phyloP scores from a whole-genome alignment of 2,329 filamentous ascomycete genomes.

The Penicillium italicum region DNA sequence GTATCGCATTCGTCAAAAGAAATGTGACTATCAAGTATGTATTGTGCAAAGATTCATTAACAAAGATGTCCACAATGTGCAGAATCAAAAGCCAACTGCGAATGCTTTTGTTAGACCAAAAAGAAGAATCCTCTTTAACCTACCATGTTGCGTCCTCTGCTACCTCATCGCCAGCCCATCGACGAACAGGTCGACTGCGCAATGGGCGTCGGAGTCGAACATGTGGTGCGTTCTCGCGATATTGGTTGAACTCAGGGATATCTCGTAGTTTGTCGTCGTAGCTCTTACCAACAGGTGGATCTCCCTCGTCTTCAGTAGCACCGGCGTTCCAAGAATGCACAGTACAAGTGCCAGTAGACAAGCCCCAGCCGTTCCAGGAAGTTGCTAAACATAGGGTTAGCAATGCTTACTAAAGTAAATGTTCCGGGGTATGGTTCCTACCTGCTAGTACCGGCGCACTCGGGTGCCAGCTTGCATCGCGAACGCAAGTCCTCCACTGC shows the following conservation, averaged over 20 bases:
- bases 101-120: neutral
- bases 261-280: constrained; percentile 59
- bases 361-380: constrained; percentile 74
- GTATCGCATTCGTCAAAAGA: neutral
- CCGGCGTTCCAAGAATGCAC: constrained; percentile 74
- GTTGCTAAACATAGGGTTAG: constrained; percentile 56
- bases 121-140: neutral
- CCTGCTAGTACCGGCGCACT: constrained; percentile 72
- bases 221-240: constrained; percentile 19
- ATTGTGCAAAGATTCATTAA: neutral
- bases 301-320: constrained; percentile 60
- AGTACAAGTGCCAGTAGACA: constrained; percentile 69
- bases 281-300: constrained; percentile 55
- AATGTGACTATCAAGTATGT: neutral
- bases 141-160: constrained; percentile 17
- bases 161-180: constrained; percentile 12
- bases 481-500: constrained; percentile 72
- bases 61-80: neutral
- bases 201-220: constrained; percentile 13
- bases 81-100: neutral
- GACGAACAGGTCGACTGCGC: constrained; percentile 23
- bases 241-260: constrained; percentile 44
- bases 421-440: constrained; percentile 32
- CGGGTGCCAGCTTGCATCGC: constrained; percentile 90
- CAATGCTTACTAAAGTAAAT: neutral